phyloP scores from a whole-genome alignment of 768 basidiomycete genomes.

The Tylopilus felleus region DNA sequence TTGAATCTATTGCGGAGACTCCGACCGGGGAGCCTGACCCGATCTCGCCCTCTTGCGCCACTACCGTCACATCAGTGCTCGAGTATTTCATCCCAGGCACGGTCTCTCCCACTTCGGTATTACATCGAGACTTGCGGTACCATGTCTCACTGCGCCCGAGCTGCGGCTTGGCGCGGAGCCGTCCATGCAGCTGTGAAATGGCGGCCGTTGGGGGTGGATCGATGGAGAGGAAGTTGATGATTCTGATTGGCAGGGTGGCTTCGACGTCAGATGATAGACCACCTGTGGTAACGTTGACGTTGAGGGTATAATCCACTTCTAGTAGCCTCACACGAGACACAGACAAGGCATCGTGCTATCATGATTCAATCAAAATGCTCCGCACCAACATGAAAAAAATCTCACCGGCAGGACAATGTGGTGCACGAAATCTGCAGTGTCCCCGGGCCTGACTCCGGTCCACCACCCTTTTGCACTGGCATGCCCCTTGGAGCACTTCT shows the following conservation, averaged over 20 bases:
- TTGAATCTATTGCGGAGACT: slow-evolving; percentile 5
- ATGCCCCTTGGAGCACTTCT: slow-evolving; percentile 58
- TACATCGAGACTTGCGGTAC: slow-evolving; percentile 30
- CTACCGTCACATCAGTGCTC: slow-evolving; percentile 24
- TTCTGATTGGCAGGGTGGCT: slow-evolving; percentile 68
- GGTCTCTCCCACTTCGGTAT: slow-evolving; percentile 18
- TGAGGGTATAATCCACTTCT: slow-evolving; percentile 73
- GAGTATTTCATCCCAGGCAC: slow-evolving; percentile 35
- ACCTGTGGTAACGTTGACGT: slow-evolving; percentile 59
- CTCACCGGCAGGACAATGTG: slow-evolving; percentile 73
- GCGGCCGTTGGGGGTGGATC: slow-evolving; percentile 63
- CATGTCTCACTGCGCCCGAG: slow-evolving; percentile 25
- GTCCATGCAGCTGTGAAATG: slow-evolving; percentile 19
- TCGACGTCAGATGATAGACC: slow-evolving; percentile 59
- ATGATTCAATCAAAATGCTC: slow-evolving; percentile 3
- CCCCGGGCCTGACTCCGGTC: slow-evolving; percentile 69
- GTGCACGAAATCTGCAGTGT: slow-evolving; percentile 61
- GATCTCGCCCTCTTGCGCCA: slow-evolving; percentile 20
- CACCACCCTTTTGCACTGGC: slow-evolving; percentile 89
- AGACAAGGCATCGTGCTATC: slow-evolving; percentile 66
- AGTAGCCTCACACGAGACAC: slow-evolving; percentile 65
- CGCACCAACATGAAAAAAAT: slow-evolving; percentile 8
- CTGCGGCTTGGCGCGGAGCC: slow-evolving; percentile 24
- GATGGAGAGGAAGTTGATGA: slow-evolving; percentile 83
- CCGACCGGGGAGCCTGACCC: slow-evolving; percentile 9